phyloP scores from a whole-genome alignment of 1,284 basidiomycete species.

The Agaricales sp. region DNA sequence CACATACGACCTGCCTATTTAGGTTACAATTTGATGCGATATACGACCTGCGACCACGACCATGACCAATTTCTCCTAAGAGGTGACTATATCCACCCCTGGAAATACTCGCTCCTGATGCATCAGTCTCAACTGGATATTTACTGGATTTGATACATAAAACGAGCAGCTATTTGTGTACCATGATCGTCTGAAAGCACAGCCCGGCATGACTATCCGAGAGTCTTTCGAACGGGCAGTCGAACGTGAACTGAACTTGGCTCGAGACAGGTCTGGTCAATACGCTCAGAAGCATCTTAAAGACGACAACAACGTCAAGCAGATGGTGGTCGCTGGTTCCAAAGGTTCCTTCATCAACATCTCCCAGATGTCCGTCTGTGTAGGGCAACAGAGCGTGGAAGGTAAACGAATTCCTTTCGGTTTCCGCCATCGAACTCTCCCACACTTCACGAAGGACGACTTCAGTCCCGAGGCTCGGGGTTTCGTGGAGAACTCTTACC shows the following conservation, averaged over 20 bases:
- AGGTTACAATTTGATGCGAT: too few relatives aligned
- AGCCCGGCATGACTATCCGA: conserved; percentile 97
- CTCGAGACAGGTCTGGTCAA: conserved; percentile 93
- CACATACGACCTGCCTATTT: too few relatives aligned
- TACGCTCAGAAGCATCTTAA: conserved; percentile 94
- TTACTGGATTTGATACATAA: too few relatives aligned
- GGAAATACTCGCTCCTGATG: too few relatives aligned
- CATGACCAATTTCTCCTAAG: too few relatives aligned
- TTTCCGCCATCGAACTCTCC: conserved; percentile 92
- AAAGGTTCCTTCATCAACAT: conserved; percentile 99
- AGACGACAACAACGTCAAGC: conserved; percentile 99
- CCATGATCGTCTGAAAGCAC: conserved; percentile 76
- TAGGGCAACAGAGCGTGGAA: conserved; percentile 97
- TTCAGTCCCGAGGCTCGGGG: conserved; percentile 98
- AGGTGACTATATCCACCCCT: too few relatives aligned
- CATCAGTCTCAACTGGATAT: too few relatives aligned
- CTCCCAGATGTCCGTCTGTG: conserved; percentile 99
- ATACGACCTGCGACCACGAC: too few relatives aligned
- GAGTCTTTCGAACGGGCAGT: conserved; percentile 96
- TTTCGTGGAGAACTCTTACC: conserved; percentile 99
- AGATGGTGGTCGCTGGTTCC: conserved; percentile 99
- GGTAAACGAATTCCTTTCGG: conserved; percentile 98
- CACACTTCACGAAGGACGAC: conserved; percentile 98
- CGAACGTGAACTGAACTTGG: conserved; percentile 87
- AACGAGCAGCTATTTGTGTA: background rate